Base-by-base conservation (phyloP, 2,329 filamentous ascomycete genomes). In the Ophiosphaerella korrae region DNA sequence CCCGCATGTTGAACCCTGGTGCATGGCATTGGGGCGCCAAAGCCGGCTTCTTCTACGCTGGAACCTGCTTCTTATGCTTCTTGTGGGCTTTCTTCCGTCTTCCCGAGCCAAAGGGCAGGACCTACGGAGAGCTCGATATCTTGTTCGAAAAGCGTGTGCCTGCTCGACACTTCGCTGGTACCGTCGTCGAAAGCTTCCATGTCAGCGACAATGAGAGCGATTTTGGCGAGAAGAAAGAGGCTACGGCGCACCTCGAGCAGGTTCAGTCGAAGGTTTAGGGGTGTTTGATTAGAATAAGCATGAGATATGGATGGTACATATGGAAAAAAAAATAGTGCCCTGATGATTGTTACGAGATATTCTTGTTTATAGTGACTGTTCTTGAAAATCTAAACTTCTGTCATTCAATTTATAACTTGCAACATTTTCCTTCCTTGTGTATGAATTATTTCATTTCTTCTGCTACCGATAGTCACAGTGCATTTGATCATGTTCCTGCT, bases 1-100 rank as follows among this genome's bases (percentile, higher is more conserved):
- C 68, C 5, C 65, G 67, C 41, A 73, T 73, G 68, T 44, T 73
- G 32, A 73, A 73, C 52, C 70, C 70, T 12, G 58, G 64, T 23
- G 67, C 68, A 11, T 72, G 68, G 68, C 64, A 68, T 72, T 96
- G 91, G 91, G 82, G 85, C 53, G 93, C 92, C 73, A 93, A 84
- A 65, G 84, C 90, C 1, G 91, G 90, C 26, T 95, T 96, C 76
- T 94, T 95, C 79, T 91, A 91, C 87, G 87, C 85, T 16, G 89
- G 86, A 2, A 87, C 90, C 42, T 92, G 88, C 73, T 88, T 90
- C 75, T 74, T 86, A 48, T 92, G 89, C 76, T 84, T 90, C 61
- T 74, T 94, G 7, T 95, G 92, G 77, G 87, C 87, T 0, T 92
- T 84, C 68, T 92, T 92, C 78, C 83, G 89, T 11, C 80, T 93